Conservation (phyloP, 306 rosid species). For the Vigna hirtella region DNA sequence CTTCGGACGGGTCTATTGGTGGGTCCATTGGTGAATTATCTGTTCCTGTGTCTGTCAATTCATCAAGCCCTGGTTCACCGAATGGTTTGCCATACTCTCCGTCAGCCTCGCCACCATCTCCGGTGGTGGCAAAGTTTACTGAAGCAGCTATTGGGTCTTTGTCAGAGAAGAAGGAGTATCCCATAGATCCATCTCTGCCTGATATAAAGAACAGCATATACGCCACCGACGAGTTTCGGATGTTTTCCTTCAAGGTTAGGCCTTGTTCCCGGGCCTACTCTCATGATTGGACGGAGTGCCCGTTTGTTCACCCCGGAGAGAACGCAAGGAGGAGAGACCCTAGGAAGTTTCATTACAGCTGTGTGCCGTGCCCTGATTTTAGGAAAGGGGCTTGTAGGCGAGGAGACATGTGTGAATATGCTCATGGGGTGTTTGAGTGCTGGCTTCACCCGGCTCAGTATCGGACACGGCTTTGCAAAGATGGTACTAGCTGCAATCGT, state of each 20-base stretch:
- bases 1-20: slow-evolving; percentile 46
- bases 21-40: slow-evolving; percentile 42
- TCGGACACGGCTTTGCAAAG: slow-evolving; percentile 86
- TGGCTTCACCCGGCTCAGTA: slow-evolving; percentile 98
- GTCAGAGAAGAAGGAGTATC: slow-evolving; percentile 76
- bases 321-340: slow-evolving; percentile 95
- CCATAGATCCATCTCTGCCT: slow-evolving; percentile 86
- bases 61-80: slow-evolving; percentile 58
- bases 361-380: slow-evolving; percentile 91
- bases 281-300: slow-evolving; percentile 97
- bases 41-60: slow-evolving; percentile 51
- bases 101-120: slow-evolving; percentile 60
- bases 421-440: slow-evolving; percentile 92
- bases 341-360: slow-evolving; percentile 83
- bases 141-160: slow-evolving; percentile 54
- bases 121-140: slow-evolving; percentile 48
- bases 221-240: slow-evolving; percentile 84
- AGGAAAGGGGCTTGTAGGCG: slow-evolving; percentile 84
- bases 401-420: slow-evolving; percentile 92
- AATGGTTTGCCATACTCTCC: slow-evolving; percentile 60
- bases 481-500: slow-evolving; percentile 76
- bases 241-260: slow-evolving; percentile 89
- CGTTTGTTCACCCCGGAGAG: slow-evolving; percentile 94
- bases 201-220: slow-evolving; percentile 86
- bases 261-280: slow-evolving; percentile 93